These are phyloP conservation scores for Globisporangium canariense DNA, from an alignment of 352 stramenopile species.

Conservation along the genomic window DNA sequence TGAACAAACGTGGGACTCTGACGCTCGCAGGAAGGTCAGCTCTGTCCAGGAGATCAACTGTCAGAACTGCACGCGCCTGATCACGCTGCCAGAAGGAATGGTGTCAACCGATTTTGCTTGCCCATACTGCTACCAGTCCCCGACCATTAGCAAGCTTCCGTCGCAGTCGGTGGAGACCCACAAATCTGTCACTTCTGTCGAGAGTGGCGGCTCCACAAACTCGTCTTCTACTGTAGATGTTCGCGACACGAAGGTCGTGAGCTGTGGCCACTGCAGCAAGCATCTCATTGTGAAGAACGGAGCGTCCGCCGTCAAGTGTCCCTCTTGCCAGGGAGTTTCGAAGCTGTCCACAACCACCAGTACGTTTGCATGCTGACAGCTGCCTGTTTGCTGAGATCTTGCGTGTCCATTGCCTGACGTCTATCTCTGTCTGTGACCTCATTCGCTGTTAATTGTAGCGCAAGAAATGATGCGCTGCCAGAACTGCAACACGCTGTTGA, in stretches of 20 bases:
- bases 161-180: slow-evolving; percentile 19
- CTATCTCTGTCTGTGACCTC: slow-evolving; percentile 8
- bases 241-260: slow-evolving; percentile 82
- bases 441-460: slow-evolving; percentile 27
- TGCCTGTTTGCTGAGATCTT: not conserved
- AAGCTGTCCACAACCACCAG: slow-evolving; percentile 81
- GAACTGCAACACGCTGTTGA: slow-evolving; percentile 85
- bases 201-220: not conserved
- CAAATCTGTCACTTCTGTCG: slow-evolving; percentile 17
- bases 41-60: slow-evolving; percentile 37
- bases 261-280: slow-evolving; percentile 81
- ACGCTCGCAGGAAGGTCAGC: not conserved
- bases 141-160: slow-evolving; percentile 41
- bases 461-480: slow-evolving; percentile 88
- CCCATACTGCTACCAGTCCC: slow-evolving; percentile 60
- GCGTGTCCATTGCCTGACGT: slow-evolving; percentile 15
- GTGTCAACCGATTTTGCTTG: slow-evolving; percentile 54
- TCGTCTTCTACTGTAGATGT: slow-evolving; percentile 27
- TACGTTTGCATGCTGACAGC: slow-evolving; percentile 32
- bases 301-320: slow-evolving; percentile 78
- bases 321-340: slow-evolving; percentile 73
- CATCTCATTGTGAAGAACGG: slow-evolving; percentile 80
- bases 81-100: slow-evolving; percentile 46
- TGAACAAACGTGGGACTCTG: not conserved
- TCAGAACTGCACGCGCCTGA: slow-evolving; percentile 50